Conservation (phyloP, 2,329 filamentous ascomycete species). For the Zymoseptoria ardabiliae region DNA sequence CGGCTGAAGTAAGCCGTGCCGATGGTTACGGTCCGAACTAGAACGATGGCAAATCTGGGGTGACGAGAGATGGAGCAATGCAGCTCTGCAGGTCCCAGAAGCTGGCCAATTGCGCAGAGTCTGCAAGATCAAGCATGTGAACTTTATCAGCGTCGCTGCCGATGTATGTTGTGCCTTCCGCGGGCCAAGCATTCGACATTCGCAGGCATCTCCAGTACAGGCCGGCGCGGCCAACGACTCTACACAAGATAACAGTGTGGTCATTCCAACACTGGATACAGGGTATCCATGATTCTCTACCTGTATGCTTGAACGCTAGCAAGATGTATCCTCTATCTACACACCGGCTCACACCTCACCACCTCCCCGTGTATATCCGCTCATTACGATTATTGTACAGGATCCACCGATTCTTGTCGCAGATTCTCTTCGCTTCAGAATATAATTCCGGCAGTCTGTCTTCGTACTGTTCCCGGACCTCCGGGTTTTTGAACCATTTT, state of each 20-base stretch:
- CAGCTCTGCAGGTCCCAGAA: not conserved
- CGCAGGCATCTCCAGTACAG: not conserved
- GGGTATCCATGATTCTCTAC: not conserved
- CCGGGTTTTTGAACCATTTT: constrained; percentile 18
- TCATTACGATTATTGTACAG: constrained; percentile 18
- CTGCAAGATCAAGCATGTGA: not conserved
- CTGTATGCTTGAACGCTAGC: not conserved
- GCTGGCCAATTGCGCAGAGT: not conserved
- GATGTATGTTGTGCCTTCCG: not conserved
- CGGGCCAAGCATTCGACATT: not conserved
- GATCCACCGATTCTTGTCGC: constrained; percentile 24
- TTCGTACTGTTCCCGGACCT: constrained; percentile 24
- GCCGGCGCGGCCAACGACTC: not conserved
- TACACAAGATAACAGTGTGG: not conserved
- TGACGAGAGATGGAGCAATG: not conserved
- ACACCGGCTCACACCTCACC: not conserved
- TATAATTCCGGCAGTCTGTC: constrained; percentile 17
- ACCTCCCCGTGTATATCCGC: constrained; percentile 20
- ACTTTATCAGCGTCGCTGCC: not conserved
- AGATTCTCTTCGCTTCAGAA: constrained; percentile 21
- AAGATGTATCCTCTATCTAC: not conserved
- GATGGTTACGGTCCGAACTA: not conserved
- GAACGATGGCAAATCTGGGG: not conserved
- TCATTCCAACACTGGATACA: not conserved
- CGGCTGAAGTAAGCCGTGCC: not conserved